Evolutionary conservation across 2,329 filamentous ascomycete genomes (phyloP), one percentile per base, ranked within the genome.

Genomic region (Aspergillus intermedius): DNA sequence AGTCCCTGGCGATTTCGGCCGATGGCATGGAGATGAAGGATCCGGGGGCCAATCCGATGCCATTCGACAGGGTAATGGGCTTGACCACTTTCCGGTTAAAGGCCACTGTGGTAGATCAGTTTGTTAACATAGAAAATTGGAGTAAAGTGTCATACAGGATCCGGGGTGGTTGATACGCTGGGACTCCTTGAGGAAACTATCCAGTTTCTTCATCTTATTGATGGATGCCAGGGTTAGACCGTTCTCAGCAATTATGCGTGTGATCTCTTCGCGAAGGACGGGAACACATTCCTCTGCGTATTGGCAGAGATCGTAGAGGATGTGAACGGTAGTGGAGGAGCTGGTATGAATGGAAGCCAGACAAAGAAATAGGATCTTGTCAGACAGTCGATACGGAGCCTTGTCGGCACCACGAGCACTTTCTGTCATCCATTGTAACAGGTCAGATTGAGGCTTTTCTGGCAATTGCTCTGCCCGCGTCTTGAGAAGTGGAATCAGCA

Each of bases 401-500:
- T 45, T 41, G 3, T 56, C 49, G n/a, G 32, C 32, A 8, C 28
- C 46, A 6, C 37, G 44, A 30, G 52, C 42, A 4, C 54, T 51
- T 2, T 53, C 55, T 10, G 65, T 62, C 46, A 70, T 55, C 67
- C 66, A 70, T 47, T 68, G 64, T 32, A 71, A 49, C 57, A 70
- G 58, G 44, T 71, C 69, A 32, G 68, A 61, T 32, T 32, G 30
- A 4, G 64, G 66, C 32, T 59, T 61, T 7, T 32, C 4, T 32
- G 30, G 30, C 30, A 32, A 32, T 0, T 58, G 23, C 19, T 52
- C 42, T 2, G 17, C 23, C 10, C 23, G n/a, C 3, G 35, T 28
- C 10, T 46, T 15, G 25, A 30, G 32, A 7, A 8, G 34, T 9
- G 21, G 23, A 13, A 47, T 44, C 39, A 54, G 13, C 2, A 35